Evolutionary conservation across 805 yeast genomes (phyloP), one percentile per base, ranked within the genome.

Genomic region (Saccharomyces paradoxus): DNA sequence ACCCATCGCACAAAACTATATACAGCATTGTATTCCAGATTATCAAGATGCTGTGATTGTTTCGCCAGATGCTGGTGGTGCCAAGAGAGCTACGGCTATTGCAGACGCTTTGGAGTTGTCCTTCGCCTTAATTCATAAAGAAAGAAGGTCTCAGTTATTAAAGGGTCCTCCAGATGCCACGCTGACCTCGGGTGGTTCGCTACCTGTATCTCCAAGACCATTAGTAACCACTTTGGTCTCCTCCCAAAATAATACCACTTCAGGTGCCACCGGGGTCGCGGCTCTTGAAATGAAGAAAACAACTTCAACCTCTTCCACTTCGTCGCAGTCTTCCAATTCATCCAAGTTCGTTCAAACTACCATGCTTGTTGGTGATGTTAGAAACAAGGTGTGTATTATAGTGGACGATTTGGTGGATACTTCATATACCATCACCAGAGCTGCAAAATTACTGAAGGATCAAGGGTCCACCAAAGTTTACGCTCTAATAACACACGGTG

Each of bases 31-130:
- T 58, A 83, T 94, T 54, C 92, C 95, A n/a, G 72, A 87, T 58
- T 89, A 83, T 67, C 81, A 81, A 60, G 86, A 90, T 46, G 87
- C 92, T 46, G 96, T 94, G 7, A 83, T 94, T 62, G 97, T 94
- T 32, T 89, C 97, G 1, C 99, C 99, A 0, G 99, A 94, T 72
- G 94, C 97, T 24, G 99, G 99, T 66, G 99, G 99, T 58, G 99
- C 99, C 50, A 94, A 94, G 71, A 77, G 99, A 60, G 97, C 99
- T 31, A 88, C 96, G 1, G 86, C 92, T 1, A 80, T 94, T 57
- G 99, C 99, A 1, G 99, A 94, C 72, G 81, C 87, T 1, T 73
- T 94, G 55, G 90, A 89, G 21, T 80, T 94, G 75, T 81, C 90
- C 27, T 91, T 94, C 74, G 99, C 99, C 0, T 76, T 94, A 71